Conservation (phyloP, 495 filamentous ascomycete species). For the Penicillium diatomitis region DNA sequence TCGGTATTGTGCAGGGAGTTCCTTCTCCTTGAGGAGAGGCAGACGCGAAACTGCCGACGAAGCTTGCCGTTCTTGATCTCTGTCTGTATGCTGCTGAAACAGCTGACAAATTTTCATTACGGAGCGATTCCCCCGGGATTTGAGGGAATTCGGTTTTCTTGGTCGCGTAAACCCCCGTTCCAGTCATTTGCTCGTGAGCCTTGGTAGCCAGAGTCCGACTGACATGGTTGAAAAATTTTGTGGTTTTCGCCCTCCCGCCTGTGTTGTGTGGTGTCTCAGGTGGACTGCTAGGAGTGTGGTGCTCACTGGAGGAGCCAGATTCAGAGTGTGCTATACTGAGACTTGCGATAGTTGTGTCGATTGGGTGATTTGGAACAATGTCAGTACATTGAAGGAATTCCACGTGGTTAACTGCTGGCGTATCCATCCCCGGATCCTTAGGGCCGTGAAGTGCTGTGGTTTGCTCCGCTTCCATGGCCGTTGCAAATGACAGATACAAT, state of each 20-base stretch:
- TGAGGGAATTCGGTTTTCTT: conserved; percentile 39
- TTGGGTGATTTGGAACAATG: background rate
- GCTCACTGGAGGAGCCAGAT: background rate
- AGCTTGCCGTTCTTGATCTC: conserved; percentile 19
- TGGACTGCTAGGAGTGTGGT: conserved; percentile 6
- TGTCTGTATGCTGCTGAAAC: conserved; percentile 32
- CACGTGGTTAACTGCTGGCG: background rate
- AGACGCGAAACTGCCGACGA: conserved; percentile 5
- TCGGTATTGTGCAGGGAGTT: conserved; percentile 1
- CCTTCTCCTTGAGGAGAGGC: conserved; percentile 14
- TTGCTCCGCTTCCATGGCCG: conserved; percentile 18
- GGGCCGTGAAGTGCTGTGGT: background rate
- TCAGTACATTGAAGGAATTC: background rate
- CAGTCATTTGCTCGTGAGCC: conserved; percentile 31
- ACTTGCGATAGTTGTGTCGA: background rate
- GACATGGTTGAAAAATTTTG: conserved; percentile 21
- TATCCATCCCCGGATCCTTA: background rate
- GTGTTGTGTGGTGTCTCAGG: conserved; percentile 6
- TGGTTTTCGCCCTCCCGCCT: conserved; percentile 31
- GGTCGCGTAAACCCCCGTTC: conserved; percentile 35
- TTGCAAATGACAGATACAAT: conserved; percentile 38
- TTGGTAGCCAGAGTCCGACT: conserved; percentile 32
- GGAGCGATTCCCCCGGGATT: conserved; percentile 39
- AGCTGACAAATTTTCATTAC: conserved; percentile 28
- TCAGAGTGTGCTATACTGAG: background rate